These are phyloP conservation scores for Grosmannia penicillata DNA, from an alignment of 2,329 filamentous ascomycete species.

Conservation along the genomic window DNA sequence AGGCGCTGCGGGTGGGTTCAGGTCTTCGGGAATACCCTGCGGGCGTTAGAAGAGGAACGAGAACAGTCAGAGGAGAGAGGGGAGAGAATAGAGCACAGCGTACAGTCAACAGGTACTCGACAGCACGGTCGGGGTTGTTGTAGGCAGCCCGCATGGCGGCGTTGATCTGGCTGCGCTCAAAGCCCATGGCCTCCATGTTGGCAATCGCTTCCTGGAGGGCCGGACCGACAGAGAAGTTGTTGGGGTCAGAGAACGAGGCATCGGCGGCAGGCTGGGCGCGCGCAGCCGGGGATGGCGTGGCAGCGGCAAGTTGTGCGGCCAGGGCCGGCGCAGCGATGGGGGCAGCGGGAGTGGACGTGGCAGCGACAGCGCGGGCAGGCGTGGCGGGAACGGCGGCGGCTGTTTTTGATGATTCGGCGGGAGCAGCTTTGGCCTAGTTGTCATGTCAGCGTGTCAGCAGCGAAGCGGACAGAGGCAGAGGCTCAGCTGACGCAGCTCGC, in stretches of 20 bases:
- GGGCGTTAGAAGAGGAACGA: neutral
- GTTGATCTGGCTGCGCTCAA: constrained; percentile 76
- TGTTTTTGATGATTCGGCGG: constrained; percentile 17
- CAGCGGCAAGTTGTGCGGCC: constrained; percentile 26
- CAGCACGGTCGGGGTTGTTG: constrained; percentile 91
- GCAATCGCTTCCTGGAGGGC: constrained; percentile 70
- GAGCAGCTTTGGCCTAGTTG: constrained; percentile 52
- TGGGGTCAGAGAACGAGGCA: constrained; percentile 51
- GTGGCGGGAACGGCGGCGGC: constrained; percentile 27
- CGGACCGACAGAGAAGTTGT: constrained; percentile 71
- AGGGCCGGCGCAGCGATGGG: constrained; percentile 34
- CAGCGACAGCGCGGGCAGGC: constrained; percentile 28
- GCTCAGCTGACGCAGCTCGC: neutral
- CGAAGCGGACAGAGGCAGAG: neutral
- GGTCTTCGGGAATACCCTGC: constrained; percentile 79
- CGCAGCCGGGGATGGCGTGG: constrained; percentile 28
- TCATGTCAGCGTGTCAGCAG: neutral
- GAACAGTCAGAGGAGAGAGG: neutral
- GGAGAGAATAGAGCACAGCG: neutral
- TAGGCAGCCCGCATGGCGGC: constrained; percentile 91
- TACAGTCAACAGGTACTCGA: constrained; percentile 85
- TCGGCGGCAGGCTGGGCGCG: constrained; percentile 17
- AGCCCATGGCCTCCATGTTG: constrained; percentile 97
- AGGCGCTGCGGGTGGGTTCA: constrained; percentile 33
- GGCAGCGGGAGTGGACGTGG: constrained; percentile 29